A percentile compares a stretch with the other conserved stretches of the same genome.
These are phyloP conservation scores for Boeremia exigua DNA, from an alignment of 2,329 filamentous ascomycete species.

Conservation along the genomic window DNA sequence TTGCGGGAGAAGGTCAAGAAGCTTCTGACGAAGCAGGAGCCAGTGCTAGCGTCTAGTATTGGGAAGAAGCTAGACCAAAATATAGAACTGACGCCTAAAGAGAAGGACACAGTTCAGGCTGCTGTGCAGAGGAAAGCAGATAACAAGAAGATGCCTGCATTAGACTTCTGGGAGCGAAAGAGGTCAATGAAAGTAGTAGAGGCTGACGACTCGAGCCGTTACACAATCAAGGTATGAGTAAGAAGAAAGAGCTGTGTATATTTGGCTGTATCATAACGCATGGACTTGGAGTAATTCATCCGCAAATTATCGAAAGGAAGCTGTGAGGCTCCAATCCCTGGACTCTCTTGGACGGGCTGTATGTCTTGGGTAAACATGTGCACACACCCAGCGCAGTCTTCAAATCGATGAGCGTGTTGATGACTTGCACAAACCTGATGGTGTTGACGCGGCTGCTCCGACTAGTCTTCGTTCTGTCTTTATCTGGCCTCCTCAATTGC, in stretches of 20 bases:
- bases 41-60: background rate
- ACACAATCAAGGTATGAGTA: conserved; percentile 29
- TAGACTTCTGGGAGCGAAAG: conserved; percentile 41
- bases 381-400: too few relatives aligned
- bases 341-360: background rate
- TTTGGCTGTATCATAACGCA: conserved; percentile 28
- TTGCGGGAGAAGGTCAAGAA: conserved; percentile 36
- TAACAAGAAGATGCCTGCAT: conserved; percentile 48
- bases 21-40: conserved; percentile 30
- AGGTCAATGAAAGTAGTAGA: conserved; percentile 31
- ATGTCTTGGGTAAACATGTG: too few relatives aligned
- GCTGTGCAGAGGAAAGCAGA: conserved; percentile 39
- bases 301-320: background rate
- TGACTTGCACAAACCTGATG: too few relatives aligned
- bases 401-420: too few relatives aligned
- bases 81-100: conserved; percentile 8
- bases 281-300: conserved; percentile 8
- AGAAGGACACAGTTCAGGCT: conserved; percentile 17
- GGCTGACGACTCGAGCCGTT: conserved; percentile 23
- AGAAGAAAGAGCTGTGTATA: conserved; percentile 15
- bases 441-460: too few relatives aligned
- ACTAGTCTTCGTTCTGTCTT: too few relatives aligned
- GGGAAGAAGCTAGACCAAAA: conserved; percentile 2
- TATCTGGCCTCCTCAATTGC: too few relatives aligned
- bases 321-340: background rate